Conservation (phyloP, 2,329 filamentous ascomycete genomes). For the Alternaria novae-zelandiae region DNA sequence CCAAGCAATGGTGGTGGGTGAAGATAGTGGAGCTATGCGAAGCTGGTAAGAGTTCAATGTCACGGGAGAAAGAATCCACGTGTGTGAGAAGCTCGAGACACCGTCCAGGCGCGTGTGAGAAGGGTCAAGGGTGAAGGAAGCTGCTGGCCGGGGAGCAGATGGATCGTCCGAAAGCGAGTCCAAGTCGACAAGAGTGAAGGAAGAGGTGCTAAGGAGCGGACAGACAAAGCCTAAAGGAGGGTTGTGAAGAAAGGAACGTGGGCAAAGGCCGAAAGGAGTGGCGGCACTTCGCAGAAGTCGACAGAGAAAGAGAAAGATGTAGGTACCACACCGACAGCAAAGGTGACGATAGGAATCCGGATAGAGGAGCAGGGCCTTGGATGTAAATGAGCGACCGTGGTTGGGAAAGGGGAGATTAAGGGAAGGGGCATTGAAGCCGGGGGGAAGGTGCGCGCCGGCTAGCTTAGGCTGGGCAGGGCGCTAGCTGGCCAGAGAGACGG, state of each 20-base stretch:
- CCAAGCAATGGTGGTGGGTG: constrained; percentile 32
- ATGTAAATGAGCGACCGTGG: constrained; percentile 46
- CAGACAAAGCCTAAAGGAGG: constrained; percentile 46
- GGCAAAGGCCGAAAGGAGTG: constrained; percentile 52
- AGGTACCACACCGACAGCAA: constrained; percentile 46
- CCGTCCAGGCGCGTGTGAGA: constrained; percentile 44
- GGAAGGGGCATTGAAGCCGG: constrained; percentile 40
- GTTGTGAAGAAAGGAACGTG: constrained; percentile 45
- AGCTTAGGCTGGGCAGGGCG: constrained; percentile 13
- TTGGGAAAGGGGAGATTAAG: constrained; percentile 44
- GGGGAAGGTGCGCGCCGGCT: constrained; percentile 31
- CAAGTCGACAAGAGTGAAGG: constrained; percentile 37
- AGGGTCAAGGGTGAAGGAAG: constrained; percentile 46
- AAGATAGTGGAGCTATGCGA: constrained; percentile 36
- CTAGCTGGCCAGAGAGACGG: constrained; percentile 8
- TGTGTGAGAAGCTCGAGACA: constrained; percentile 35
- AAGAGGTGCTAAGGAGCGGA: constrained; percentile 47
- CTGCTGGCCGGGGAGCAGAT: constrained; percentile 48
- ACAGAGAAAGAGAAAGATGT: constrained; percentile 46
- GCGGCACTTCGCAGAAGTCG: constrained; percentile 50
- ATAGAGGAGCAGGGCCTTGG: constrained; percentile 40
- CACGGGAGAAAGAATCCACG: constrained; percentile 31
- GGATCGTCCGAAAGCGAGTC: constrained; percentile 49
- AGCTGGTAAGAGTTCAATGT: constrained; percentile 32
- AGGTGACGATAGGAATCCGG: constrained; percentile 45